These are phyloP conservation scores for Achlya hypogyna DNA, from an alignment of 352 stramenopile species.

Conservation along the genomic window DNA sequence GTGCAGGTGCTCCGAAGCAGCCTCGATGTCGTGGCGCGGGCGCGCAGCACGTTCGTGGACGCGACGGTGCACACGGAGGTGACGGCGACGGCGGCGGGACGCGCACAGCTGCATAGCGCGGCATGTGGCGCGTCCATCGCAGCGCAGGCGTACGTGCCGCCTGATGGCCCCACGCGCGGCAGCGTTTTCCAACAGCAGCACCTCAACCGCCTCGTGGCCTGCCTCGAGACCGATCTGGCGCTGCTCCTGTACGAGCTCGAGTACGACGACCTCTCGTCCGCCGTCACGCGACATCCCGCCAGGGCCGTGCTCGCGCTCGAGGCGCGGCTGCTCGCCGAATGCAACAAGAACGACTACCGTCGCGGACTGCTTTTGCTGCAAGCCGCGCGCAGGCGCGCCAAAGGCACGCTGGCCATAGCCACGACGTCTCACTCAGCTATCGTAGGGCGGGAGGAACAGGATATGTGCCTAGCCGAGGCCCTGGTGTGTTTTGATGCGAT, in stretches of 20 bases:
- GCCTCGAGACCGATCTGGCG: constrained; percentile 10
- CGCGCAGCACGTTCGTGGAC: neutral
- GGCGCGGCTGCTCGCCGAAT: constrained; percentile 16
- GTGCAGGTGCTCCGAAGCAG: constrained; percentile 11
- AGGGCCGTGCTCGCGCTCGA: neutral
- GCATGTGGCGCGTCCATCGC: neutral
- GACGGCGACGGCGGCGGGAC: neutral
- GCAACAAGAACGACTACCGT: constrained; percentile 20
- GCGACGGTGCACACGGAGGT: neutral
- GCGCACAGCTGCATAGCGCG: neutral
- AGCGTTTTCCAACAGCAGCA: neutral
- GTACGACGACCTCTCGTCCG: neutral
- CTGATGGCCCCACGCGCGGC: neutral
- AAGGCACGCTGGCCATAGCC: neutral
- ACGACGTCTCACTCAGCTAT: neutral
- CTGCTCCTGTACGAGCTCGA: constrained; percentile 10
- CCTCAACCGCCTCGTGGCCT: neutral
- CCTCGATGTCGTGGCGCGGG: neutral
- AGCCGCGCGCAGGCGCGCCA: neutral
- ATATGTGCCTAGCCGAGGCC: constrained; percentile 5
- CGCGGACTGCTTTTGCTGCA: constrained; percentile 12
- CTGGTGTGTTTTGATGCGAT: constrained; percentile 10
- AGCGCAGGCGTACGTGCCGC: neutral
- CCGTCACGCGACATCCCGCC: neutral
- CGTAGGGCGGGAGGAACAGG: constrained; percentile 13